These are phyloP conservation scores for Hypoxylon sp. DNA, from an alignment of 2,329 filamentous ascomycete genomes.

Conservation along the genomic window DNA sequence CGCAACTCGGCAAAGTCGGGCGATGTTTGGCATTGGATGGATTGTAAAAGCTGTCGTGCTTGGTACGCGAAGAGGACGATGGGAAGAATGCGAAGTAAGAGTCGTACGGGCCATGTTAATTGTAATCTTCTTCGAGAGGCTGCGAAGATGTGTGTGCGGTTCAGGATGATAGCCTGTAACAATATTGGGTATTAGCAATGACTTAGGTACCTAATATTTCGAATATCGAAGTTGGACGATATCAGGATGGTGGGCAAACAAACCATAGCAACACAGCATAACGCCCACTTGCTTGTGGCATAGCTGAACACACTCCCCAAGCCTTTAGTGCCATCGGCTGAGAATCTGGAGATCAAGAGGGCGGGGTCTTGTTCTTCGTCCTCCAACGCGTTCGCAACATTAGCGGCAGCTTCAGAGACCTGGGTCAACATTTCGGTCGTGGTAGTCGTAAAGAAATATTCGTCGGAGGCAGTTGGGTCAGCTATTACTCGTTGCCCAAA, in stretches of 20 bases:
- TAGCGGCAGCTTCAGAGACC: constrained; percentile 55
- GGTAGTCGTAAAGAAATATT: constrained; percentile 66
- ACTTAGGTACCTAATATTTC: constrained; percentile 6
- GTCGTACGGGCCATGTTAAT: constrained; percentile 79
- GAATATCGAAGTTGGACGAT: background rate
- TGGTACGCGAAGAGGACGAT: constrained; percentile 79
- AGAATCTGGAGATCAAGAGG: constrained; percentile 64
- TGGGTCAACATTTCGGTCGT: constrained; percentile 59
- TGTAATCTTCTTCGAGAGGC: constrained; percentile 86
- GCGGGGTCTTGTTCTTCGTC: constrained; percentile 60
- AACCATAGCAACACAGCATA: constrained; percentile 85
- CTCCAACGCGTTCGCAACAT: constrained; percentile 60
- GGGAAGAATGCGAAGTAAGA: constrained; percentile 78
- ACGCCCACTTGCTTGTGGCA: constrained; percentile 90
- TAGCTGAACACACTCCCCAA: constrained; percentile 92
- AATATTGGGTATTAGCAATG: constrained; percentile 33
- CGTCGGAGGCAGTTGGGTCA: constrained; percentile 52
- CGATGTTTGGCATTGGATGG: constrained; percentile 92
- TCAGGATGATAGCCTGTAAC: constrained; percentile 81
- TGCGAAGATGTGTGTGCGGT: constrained; percentile 93
- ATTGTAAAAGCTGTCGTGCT: constrained; percentile 79
- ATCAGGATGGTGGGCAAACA: constrained; percentile 53
- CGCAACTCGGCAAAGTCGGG: constrained; percentile 77
- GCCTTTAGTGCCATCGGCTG: constrained; percentile 74
- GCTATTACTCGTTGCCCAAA: constrained; percentile 66